Evolutionary conservation across 768 basidiomycete species (phyloP), one percentile per base, ranked within the genome.

Genomic region (Tephrocybe sp.): DNA sequence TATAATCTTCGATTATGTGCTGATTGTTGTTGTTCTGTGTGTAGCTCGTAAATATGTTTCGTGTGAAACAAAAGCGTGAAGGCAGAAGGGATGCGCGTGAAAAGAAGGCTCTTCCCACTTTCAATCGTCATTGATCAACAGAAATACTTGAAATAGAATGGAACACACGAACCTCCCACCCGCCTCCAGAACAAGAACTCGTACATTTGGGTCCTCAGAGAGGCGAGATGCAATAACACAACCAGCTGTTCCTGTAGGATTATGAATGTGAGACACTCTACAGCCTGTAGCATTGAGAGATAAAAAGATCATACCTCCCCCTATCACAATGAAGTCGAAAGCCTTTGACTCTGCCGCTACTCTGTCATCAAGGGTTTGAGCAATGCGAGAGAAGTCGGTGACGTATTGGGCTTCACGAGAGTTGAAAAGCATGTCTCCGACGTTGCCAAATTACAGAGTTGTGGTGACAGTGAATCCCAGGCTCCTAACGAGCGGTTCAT

Each of bases 211-310:
- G 51, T 83, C 72, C 63, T 86, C 84, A 5, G 73, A 76, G 8
- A 86, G 63, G 13, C 84, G 73, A 3, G 82, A 69, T 11, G 83
- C 84, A 8, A 85, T 69, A 8, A 78, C 82, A 59, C 82, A 84
- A 10, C 84, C 84, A 1, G 82, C 74, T 9, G 82, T 84, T 8
- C 84, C 83, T 79, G 19, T 19, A 13, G 14, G 1, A 31, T 32
- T 4, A 35, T 12, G n/a, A 26, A 26, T 48, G 19, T 54, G 31
- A 54, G 39, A 16, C 13, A 39, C 22, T 13, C 14, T 7, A n/a
- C 19, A 22, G 3, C 34, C 17, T 11, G 2, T 26, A 31, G 20
- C 22, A 34, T 1, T 22, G 30, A 26, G 16, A 13, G 13, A 5
- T 33, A 19, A 40, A 40, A 4, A 34, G 7, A 46, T 52, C 56